Conservation (phyloP, 2,329 filamentous ascomycete genomes). For the Pestalotiopsis sp. region DNA sequence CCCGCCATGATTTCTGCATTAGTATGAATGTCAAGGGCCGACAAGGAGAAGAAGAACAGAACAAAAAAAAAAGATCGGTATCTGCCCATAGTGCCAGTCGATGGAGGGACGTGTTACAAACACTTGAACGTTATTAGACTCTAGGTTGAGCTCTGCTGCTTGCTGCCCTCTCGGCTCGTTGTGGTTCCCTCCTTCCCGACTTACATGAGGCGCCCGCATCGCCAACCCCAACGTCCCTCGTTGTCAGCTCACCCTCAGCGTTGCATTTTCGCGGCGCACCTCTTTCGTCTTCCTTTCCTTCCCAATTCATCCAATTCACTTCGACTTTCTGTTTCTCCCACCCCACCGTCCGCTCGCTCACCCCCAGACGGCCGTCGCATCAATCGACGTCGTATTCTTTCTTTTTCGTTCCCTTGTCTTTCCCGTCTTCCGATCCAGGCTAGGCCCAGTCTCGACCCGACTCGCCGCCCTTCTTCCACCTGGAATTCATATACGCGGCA, state of each 20-base stretch:
- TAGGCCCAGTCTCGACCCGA: background rate
- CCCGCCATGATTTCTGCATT: background rate
- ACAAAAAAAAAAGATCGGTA: background rate
- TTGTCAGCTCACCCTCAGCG: background rate
- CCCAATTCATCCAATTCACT: background rate
- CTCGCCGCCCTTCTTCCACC: background rate
- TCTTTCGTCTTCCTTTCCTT: background rate
- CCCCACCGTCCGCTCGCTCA: background rate
- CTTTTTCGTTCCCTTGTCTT: background rate
- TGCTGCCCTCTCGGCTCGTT: background rate
- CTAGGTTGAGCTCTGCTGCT: background rate
- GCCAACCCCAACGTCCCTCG: background rate
- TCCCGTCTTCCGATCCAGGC: background rate
- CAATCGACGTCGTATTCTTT: background rate
- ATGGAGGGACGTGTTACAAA: background rate
- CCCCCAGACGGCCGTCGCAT: background rate
- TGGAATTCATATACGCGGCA: background rate
- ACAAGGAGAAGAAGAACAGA: background rate
- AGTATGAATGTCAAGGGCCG: background rate
- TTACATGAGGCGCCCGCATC: constrained; percentile 5
- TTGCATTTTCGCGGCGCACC: background rate
- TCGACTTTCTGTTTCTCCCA: background rate
- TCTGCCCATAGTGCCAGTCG: background rate
- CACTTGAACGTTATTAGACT: background rate
- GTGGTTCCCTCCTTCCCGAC: constrained; percentile 13